Conservation (phyloP, 768 basidiomycete genomes). For the Tulasnella sp. region DNA sequence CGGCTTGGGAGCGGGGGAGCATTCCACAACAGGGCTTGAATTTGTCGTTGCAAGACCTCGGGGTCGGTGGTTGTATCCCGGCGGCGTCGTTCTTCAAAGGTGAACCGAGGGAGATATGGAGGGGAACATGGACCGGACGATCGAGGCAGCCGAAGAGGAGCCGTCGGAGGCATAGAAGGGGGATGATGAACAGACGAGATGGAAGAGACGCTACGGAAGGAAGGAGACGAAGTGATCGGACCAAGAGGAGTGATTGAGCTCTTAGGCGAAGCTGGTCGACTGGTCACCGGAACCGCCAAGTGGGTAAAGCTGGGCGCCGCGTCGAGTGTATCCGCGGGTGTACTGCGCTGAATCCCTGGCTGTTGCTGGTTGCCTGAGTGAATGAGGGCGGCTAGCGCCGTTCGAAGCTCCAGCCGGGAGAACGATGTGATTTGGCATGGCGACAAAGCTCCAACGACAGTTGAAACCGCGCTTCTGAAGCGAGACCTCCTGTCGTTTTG, state of each 20-base stretch:
- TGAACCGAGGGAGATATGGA: neutral
- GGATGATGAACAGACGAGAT: neutral
- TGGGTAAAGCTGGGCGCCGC: neutral
- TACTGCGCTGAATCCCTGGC: neutral
- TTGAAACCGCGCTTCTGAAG: neutral
- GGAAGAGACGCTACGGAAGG: neutral
- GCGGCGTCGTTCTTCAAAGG: neutral
- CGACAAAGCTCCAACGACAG: neutral
- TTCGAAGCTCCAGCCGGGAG: neutral
- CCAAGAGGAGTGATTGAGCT: neutral
- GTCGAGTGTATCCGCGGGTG: neutral
- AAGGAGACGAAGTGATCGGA: neutral
- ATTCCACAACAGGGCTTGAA: neutral
- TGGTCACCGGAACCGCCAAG: neutral
- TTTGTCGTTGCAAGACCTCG: neutral
- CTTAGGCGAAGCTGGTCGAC: neutral
- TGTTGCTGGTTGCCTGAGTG: neutral
- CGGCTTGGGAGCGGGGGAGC: neutral
- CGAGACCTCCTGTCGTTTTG: neutral
- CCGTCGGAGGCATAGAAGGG: neutral
- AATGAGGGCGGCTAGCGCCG: neutral
- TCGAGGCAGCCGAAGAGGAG: neutral
- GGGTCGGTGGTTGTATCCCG: neutral
- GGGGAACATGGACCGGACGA: neutral
- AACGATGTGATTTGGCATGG: conserved; percentile 1